Evolutionary conservation across 352 stramenopile species (phyloP), one percentile per base, ranked within the genome.

Genomic region (Phytopythium kandeliae): DNA sequence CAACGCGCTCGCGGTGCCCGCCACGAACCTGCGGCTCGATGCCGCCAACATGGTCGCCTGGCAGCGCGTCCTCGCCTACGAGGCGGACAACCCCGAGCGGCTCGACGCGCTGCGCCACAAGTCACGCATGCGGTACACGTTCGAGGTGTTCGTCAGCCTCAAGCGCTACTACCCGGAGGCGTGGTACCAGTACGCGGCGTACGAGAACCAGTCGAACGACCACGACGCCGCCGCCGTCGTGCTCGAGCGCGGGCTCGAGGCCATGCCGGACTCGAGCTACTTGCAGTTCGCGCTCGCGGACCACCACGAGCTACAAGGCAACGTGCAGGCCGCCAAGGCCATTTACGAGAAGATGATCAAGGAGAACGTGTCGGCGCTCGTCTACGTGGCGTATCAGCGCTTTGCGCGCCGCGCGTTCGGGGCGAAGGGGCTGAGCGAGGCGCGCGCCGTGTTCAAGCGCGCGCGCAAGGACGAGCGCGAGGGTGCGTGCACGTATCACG

Each of bases 121-220:
- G 55, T 75, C 78, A 11, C 83, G 84, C 15, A 78, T 92, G 63
- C 82, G 85, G 19, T 92, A 85, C 58, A 86, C 79, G n/a, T 70
- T 95, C 13, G 83, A 95, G 54, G 52, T 86, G 3, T 86, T 92
- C 36, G 65, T 95, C 24, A 88, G 80, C 34, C 69, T 89, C 11
- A 80, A 89, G 52, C 73, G 78, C 6, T 75, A 87, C 57, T 85
- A 83, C 33, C 80, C 82, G 3, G 85, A 95, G 57, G 71, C 77
- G 3, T 95, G 85, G 85, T 93, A 89, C 57, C 85, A 92, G 57
- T 95, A 92, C 45, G 77, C 82, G 15, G 65, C 70, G 8, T 91
- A 91, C 46, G 85, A 95, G 43, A 91, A 76, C 45, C 78, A 91
- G 26, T 69, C 62, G 6, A 83, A 87, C 31, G 85, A 95, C 40